Evolutionary conservation across 371 early-diverging fungal genomes (phyloP).

Genomic region (Lichtheimia corymbifera): DNA sequence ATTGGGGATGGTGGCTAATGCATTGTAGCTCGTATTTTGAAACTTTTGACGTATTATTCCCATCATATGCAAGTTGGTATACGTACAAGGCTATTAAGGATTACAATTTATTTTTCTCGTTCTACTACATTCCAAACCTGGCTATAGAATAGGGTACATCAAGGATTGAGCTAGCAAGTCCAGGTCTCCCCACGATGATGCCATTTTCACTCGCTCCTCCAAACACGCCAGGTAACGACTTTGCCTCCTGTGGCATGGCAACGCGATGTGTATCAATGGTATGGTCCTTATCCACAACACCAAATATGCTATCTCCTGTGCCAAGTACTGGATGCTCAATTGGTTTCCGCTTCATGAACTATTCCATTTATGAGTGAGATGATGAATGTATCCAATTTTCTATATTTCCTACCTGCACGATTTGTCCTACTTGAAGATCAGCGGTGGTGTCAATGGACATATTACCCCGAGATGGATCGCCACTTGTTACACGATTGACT

Average conservation of each 20-base stretch:
- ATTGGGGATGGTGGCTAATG: too few relatives aligned
- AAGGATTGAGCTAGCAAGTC: slow-evolving; percentile 33
- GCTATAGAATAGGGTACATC: slow-evolving; percentile 45
- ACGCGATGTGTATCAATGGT: slow-evolving; percentile 35
- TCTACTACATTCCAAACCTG: slow-evolving; percentile 13
- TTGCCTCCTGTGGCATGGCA: slow-evolving; percentile 12
- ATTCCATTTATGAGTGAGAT: background rate
- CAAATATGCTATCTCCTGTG: slow-evolving; percentile 16
- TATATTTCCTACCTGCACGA: slow-evolving; percentile 50
- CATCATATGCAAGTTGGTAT: too few relatives aligned
- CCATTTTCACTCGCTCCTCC: slow-evolving; percentile 64
- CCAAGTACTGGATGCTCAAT: too few relatives aligned
- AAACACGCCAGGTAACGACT: slow-evolving; percentile 28
- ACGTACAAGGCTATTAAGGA: too few relatives aligned
- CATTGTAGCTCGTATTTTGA: too few relatives aligned
- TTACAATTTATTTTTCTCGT: slow-evolving; percentile 1
- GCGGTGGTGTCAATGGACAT: slow-evolving; percentile 72
- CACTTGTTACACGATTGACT: slow-evolving; percentile 69
- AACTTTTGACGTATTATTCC: too few relatives aligned
- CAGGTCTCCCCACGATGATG: slow-evolving; percentile 44
- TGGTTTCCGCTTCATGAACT: slow-evolving; percentile 17
- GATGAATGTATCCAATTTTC: background rate
- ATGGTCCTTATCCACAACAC: slow-evolving; percentile 35
- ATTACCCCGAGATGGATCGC: slow-evolving; percentile 76
- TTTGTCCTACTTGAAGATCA: slow-evolving; percentile 64